Conservation (phyloP, 2,329 filamentous ascomycete genomes). For the Penicillium verrucosum region DNA sequence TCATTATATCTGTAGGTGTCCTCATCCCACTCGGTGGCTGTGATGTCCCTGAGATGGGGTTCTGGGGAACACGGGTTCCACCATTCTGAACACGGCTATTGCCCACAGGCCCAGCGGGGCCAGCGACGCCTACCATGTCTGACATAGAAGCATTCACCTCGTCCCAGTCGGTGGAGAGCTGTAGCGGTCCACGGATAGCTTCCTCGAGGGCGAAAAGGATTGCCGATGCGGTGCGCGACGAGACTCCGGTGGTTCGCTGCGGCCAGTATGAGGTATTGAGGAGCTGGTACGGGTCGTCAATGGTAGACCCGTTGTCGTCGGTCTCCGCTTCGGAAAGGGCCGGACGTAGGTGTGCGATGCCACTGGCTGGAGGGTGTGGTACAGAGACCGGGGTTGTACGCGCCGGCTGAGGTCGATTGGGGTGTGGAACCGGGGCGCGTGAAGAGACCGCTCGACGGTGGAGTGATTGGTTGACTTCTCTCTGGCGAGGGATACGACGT, state of each 20-base stretch:
- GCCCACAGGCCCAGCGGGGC: slow-evolving; percentile 45
- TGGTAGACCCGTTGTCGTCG: slow-evolving; percentile 32
- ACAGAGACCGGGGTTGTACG: slow-evolving; percentile 28
- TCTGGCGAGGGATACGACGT: slow-evolving; percentile 51
- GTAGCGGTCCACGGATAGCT: slow-evolving; percentile 74
- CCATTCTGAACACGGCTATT: slow-evolving; percentile 59
- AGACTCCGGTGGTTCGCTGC: slow-evolving; percentile 59
- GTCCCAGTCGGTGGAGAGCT: slow-evolving; percentile 76
- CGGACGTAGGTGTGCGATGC: slow-evolving; percentile 25
- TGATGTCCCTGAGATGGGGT: slow-evolving; percentile 53
- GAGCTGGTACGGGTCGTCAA: slow-evolving; percentile 30
- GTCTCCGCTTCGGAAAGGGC: slow-evolving; percentile 36
- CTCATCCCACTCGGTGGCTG: slow-evolving; percentile 61
- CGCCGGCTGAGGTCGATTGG: slow-evolving; percentile 26
- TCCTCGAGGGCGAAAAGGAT: slow-evolving; percentile 92
- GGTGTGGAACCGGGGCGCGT: slow-evolving; percentile 38
- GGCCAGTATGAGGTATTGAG: slow-evolving; percentile 52
- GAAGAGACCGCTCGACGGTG: slow-evolving; percentile 45
- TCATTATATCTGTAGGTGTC: slow-evolving; percentile 89
- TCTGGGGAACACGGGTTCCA: slow-evolving; percentile 50
- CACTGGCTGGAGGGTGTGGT: slow-evolving; percentile 20
- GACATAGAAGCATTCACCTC: slow-evolving; percentile 94
- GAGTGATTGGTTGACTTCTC: slow-evolving; percentile 45
- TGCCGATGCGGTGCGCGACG: slow-evolving; percentile 78
- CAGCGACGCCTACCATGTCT: slow-evolving; percentile 65